Evolutionary conservation across 2,329 filamentous ascomycete species (phyloP).

Genomic region (Didymella lethalis): DNA sequence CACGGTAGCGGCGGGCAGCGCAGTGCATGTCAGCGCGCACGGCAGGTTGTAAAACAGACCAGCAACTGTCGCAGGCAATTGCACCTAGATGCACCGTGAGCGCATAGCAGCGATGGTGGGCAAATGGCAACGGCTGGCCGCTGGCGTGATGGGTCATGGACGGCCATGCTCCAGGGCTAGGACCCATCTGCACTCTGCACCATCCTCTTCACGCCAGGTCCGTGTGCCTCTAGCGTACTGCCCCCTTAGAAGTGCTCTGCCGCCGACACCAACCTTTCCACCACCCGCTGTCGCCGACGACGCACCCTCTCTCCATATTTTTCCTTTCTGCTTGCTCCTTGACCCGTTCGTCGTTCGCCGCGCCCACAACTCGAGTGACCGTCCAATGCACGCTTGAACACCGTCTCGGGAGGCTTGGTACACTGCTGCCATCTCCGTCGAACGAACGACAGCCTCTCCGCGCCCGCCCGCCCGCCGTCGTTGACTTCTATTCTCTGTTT

Average conservation of each 20-base stretch:
- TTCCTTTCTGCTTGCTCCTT: conserved; percentile 43
- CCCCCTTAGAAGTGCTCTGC: conserved; percentile 24
- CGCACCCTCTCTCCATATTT: conserved; percentile 47
- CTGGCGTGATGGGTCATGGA: conserved; percentile 29
- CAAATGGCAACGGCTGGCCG: conserved; percentile 22
- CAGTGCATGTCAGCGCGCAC: conserved; percentile 11
- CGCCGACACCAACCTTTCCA: conserved; percentile 30
- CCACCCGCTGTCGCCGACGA: conserved; percentile 34
- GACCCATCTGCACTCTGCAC: neutral
- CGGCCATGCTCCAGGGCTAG: conserved; percentile 13
- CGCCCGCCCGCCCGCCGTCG: conserved; percentile 38
- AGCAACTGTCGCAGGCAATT: conserved; percentile 11
- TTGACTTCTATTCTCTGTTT: conserved; percentile 49
- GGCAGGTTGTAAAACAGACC: neutral
- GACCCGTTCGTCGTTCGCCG: conserved; percentile 35
- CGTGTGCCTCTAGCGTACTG: conserved; percentile 2
- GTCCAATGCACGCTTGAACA: conserved; percentile 52
- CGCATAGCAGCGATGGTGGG: conserved; percentile 10
- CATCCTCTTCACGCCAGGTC: conserved; percentile 1
- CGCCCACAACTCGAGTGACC: conserved; percentile 34
- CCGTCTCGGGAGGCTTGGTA: conserved; percentile 51
- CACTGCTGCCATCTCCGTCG: conserved; percentile 52
- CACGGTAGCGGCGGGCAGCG: neutral
- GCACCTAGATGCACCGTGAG: conserved; percentile 3
- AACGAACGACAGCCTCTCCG: conserved; percentile 49